Conservation (phyloP, 306 rosid genomes). For the Quillaja saponaria region DNA sequence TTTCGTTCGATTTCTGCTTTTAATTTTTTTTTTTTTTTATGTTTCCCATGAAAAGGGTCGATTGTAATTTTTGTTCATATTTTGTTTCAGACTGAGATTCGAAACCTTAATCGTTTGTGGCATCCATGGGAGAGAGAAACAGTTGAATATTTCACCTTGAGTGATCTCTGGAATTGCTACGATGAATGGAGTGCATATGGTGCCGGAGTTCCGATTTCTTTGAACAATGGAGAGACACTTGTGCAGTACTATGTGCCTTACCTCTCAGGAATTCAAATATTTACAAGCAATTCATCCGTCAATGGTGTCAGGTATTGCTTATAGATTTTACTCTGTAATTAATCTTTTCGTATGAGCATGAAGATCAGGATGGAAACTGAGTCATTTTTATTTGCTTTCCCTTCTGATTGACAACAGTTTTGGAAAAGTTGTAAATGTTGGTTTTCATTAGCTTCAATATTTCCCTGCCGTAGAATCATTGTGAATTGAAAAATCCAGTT, state of each 20-base stretch:
- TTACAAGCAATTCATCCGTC: slow-evolving; percentile 61
- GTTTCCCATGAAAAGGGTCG: neutral
- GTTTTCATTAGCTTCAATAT: neutral
- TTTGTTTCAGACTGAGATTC: slow-evolving; percentile 57
- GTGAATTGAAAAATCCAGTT: slow-evolving; percentile 3
- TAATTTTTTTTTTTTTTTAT: neutral
- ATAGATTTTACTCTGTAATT: neutral
- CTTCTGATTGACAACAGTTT: neutral
- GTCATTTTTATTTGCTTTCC: slow-evolving; percentile 12
- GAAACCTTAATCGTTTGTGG: slow-evolving; percentile 84
- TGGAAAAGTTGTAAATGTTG: neutral
- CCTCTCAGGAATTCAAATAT: slow-evolving; percentile 92
- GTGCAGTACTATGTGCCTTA: slow-evolving; percentile 95
- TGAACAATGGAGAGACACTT: slow-evolving; percentile 71
- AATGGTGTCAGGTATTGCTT: slow-evolving; percentile 56
- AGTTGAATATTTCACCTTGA: slow-evolving; percentile 74
- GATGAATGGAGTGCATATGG: slow-evolving; percentile 98
- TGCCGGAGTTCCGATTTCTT: slow-evolving; percentile 74
- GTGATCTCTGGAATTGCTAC: slow-evolving; percentile 80
- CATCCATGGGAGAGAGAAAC: slow-evolving; percentile 88
- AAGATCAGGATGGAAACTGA: neutral
- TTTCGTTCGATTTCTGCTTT: neutral
- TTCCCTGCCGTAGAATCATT: neutral
- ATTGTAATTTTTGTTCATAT: neutral
- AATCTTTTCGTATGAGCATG: neutral